These are phyloP conservation scores for Hypoxylon subgilvum DNA, from an alignment of 495 filamentous ascomycete genomes.

Conservation along the genomic window DNA sequence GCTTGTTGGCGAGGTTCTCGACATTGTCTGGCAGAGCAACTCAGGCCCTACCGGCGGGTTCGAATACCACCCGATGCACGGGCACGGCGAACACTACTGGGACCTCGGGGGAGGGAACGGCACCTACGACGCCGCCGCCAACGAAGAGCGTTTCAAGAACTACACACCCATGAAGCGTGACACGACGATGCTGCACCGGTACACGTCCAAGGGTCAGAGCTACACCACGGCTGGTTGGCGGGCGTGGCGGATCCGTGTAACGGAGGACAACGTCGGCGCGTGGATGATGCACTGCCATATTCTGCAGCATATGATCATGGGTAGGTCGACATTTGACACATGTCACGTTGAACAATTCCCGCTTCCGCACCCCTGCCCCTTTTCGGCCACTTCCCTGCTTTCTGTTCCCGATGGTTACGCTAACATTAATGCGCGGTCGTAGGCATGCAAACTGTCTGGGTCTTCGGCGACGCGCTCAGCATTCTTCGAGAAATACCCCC, in stretches of 20 bases:
- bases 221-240: constrained; percentile 60
- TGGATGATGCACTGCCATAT: constrained; percentile 73
- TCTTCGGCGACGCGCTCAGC: constrained; percentile 54
- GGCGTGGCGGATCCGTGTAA: constrained; percentile 61
- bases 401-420: background rate
- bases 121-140: constrained; percentile 57
- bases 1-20: constrained; percentile 64
- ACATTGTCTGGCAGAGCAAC: constrained; percentile 63
- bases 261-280: constrained; percentile 55
- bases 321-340: constrained; percentile 33
- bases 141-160: constrained; percentile 55
- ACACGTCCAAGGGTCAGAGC: constrained; percentile 42
- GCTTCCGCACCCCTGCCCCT: no score
- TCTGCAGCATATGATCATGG: constrained; percentile 62
- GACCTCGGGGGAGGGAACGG: constrained; percentile 66
- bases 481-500: constrained; percentile 47
- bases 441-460: constrained; percentile 61
- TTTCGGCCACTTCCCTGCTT: no score
- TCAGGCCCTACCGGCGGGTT: constrained; percentile 55
- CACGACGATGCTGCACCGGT: constrained; percentile 63
- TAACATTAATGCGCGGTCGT: constrained; percentile 8
- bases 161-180: constrained; percentile 57
- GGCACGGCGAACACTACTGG: constrained; percentile 63
- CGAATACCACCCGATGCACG: constrained; percentile 68
- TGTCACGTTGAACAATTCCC: no score